Base-by-base conservation (phyloP, 371 early-diverging fungal species). In the Spraguea lophii region DNA sequence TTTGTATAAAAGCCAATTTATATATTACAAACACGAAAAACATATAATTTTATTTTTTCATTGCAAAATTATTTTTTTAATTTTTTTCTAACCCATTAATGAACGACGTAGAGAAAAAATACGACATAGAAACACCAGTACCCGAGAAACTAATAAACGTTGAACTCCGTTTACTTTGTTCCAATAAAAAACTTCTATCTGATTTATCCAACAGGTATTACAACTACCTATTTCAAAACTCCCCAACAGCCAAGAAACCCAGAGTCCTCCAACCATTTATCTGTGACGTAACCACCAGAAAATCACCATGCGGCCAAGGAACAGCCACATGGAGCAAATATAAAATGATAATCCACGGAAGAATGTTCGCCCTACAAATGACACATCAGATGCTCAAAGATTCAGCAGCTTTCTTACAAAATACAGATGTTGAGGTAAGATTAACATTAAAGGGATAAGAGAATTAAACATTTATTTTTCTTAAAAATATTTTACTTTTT, bases 251-350 rank as follows among this genome's bases (percentile, higher is more conserved):
- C 22, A 49, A 24, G 17, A 49, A 22, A 9, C 37, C 10, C 44
- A 49, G 12, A 39, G 13, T n/a, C 15, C 17, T 63, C 3, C 59
- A 47, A 38, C 59, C 55, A 21, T 22, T 52, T 41, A 37, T 46
- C 19, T 57, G 54, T 1, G 32, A 20, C 13, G 42, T 62, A 0
- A 63, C 66, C 38, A 62, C 62, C 1, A 41, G 63, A 25, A 66
- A 59, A 32, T 48, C 54, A n/a, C 62, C 66, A 15, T 66, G 62
- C 48, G 66, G 66, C 25, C 55, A 66, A 35, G 66, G 66, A 12
- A 62, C 62, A 20, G 56, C 54, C 32, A 66, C 62, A 32, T 66
- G 59, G 56, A 39, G 38, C 23, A 50, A 52, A 19, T 49, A 58
- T 32, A 61, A 49, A 30, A 27, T 66, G 41, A 41, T 50, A 25